phyloP scores from a whole-genome alignment of 176 grass and related monocot species.

The Aegilops tauschii region DNA sequence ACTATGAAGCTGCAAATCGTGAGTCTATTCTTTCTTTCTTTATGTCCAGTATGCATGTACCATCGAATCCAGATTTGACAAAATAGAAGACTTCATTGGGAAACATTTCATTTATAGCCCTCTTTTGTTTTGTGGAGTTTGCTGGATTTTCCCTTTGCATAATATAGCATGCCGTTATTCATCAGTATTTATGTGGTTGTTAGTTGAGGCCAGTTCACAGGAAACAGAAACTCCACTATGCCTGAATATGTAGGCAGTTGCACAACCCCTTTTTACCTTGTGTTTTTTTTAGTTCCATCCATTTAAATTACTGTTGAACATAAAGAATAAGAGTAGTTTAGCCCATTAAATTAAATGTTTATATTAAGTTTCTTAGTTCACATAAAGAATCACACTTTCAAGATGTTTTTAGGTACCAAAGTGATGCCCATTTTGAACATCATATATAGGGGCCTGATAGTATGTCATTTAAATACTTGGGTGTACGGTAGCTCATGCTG shows the following conservation, averaged over 20 bases:
- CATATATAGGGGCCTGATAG: not conserved
- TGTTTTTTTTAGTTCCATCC: not conserved
- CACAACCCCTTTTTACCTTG: not conserved
- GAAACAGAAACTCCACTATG: not conserved
- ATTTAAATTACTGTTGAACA: not conserved
- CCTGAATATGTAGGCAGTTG: not conserved
- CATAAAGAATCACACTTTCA: not conserved
- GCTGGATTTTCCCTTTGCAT: not conserved
- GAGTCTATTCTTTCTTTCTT: constrained; percentile 34
- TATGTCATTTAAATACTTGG: not conserved
- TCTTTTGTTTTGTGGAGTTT: not conserved
- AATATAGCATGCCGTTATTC: not conserved
- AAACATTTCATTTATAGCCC: not conserved
- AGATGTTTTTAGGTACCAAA: not conserved
- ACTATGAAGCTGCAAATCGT: constrained; percentile 88
- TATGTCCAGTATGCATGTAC: not conserved
- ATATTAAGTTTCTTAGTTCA: not conserved
- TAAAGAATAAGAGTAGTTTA: not conserved
- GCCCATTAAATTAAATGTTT: not conserved
- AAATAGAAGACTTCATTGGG: not conserved
- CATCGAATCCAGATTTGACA: not conserved
- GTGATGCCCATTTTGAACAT: not conserved
- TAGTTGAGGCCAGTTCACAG: not conserved
- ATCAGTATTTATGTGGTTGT: not conserved
- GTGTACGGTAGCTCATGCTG: not conserved